Base-by-base conservation (phyloP, 495 filamentous ascomycete genomes). In the Trichoderma virens region DNA sequence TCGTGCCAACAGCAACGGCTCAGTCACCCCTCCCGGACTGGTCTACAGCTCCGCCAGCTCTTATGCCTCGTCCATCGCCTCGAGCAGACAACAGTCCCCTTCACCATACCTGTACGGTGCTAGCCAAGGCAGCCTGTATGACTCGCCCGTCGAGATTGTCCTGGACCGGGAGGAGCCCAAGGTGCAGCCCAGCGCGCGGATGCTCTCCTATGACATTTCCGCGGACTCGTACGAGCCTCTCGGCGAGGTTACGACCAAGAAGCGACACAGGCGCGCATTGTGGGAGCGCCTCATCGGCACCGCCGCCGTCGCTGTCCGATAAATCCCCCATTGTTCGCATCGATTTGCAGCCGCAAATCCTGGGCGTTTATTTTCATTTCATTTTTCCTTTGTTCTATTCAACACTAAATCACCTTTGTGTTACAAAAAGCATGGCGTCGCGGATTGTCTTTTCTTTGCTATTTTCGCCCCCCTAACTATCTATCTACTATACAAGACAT, bases 131-230 rank as follows among this genome's bases (percentile, higher is more conserved):
- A 68, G 63, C 30, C 63, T 75, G 16, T 77, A 74, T 66, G 76
- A 78, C 31, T 77, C 78, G 41, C 75, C 78, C 4, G 66, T 75
- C 39, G 70, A 76, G 61, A 64, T 77, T 45, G 65, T 76, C 28
- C 65, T 76, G 39, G 73, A 74, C 38, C 61, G 63, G 32, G 27
- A 62, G 20, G 62, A 38, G 68, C 68, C 25, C 54, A 64, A 65
- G 34, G n/a, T 39, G 13, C 39, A 25, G 34, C 65, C 41, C 61
- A 69, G 30, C 54, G 69, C 20, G 59, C 69, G 71, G 47, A 66
- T 75, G 62, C 73, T 82, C 6, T 77, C 79, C 7, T 81, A 79
- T 67, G 79, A 82, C 70, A 80, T 82, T 61, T 76, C 70, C 63
- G 69, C 70, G 3, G 78, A 79, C 45, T 73, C 79, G 61, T 67